phyloP scores from a whole-genome alignment of 1,284 basidiomycete species.

The Apiotrichum porosum region DNA sequence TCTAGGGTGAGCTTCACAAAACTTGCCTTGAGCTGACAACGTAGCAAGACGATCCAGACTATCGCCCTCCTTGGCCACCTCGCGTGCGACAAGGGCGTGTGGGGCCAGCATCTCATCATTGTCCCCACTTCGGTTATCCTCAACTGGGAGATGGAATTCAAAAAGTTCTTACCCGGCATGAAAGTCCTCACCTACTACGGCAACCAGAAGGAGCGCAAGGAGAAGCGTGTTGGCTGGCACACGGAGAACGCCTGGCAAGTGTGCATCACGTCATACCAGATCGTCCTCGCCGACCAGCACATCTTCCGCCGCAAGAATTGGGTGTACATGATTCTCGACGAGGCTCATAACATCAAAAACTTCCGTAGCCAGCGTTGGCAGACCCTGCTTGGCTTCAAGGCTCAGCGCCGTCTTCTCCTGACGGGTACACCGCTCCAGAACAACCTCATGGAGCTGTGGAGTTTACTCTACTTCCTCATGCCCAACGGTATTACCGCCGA shows the following conservation, averaged over 20 bases:
- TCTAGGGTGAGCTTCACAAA: constrained; percentile 61
- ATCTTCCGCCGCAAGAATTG: constrained; percentile 92
- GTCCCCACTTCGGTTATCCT: constrained; percentile 92
- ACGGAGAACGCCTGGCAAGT: constrained; percentile 91
- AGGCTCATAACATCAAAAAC: constrained; percentile 99
- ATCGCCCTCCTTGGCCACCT: constrained; percentile 88
- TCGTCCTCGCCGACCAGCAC: constrained; percentile 86
- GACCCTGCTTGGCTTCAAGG: constrained; percentile 87
- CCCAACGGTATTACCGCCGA: constrained; percentile 58
- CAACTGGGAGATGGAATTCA: constrained; percentile 99
- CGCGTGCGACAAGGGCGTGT: constrained; percentile 88
- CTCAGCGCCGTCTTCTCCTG: constrained; percentile 77
- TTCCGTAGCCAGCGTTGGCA: constrained; percentile 95
- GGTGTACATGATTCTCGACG: constrained; percentile 96
- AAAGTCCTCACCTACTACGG: constrained; percentile 90
- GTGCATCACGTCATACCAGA: constrained; percentile 91
- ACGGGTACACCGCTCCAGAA: constrained; percentile 96
- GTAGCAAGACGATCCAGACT: constrained; percentile 94
- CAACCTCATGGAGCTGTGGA: constrained; percentile 93
- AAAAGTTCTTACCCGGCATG: constrained; percentile 94
- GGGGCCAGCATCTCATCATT: constrained; percentile 94
- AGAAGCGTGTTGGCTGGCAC: constrained; percentile 89
- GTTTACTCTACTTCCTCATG: constrained; percentile 91
- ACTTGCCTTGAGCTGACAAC: constrained; percentile 18
- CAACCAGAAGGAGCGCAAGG: constrained; percentile 82